These are phyloP conservation scores for Oenanthe javanica DNA, from an alignment of 140 eudicot genomes.

Conservation along the genomic window DNA sequence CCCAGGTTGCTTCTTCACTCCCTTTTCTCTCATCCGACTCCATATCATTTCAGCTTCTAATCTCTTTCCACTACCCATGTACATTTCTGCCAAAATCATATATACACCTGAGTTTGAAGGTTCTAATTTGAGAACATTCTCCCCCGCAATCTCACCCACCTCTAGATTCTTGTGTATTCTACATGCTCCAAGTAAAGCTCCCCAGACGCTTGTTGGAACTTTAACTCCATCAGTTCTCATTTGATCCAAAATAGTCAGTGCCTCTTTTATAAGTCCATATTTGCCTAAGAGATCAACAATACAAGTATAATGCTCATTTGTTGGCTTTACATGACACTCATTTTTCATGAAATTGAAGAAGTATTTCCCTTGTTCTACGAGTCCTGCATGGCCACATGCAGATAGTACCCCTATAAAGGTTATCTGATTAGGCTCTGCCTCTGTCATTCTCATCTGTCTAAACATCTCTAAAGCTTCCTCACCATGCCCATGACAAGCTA, in stretches of 20 bases:
- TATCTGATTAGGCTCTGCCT: constrained; percentile 24
- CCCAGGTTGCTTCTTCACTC: constrained; percentile 46
- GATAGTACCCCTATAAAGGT: constrained; percentile 37
- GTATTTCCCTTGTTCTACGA: constrained; percentile 27
- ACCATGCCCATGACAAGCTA: constrained; percentile 32
- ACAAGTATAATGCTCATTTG: constrained; percentile 36
- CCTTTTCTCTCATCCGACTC: constrained; percentile 34
- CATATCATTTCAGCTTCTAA: constrained; percentile 27
- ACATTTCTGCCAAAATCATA: constrained; percentile 37
- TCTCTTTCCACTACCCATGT: constrained; percentile 20
- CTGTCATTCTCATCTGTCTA: constrained; percentile 23
- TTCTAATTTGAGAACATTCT: constrained; percentile 30
- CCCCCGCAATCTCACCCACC: constrained; percentile 29
- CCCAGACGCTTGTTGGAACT: constrained; percentile 34
- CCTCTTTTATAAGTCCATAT: constrained; percentile 31
- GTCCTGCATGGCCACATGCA: constrained; percentile 43
- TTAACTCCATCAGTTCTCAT: constrained; percentile 28
- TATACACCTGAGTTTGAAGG: constrained; percentile 39
- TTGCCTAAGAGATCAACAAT: constrained; percentile 36
- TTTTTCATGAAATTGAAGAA: constrained; percentile 24
- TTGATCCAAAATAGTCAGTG: constrained; percentile 23
- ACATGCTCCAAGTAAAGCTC: constrained; percentile 40
- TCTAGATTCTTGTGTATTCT: constrained; percentile 27
- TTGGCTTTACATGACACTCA: constrained; percentile 19
- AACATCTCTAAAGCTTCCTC: constrained; percentile 24